Conservation (phyloP, 768 basidiomycete genomes). For the Hygrophoropsis aurantiaca region DNA sequence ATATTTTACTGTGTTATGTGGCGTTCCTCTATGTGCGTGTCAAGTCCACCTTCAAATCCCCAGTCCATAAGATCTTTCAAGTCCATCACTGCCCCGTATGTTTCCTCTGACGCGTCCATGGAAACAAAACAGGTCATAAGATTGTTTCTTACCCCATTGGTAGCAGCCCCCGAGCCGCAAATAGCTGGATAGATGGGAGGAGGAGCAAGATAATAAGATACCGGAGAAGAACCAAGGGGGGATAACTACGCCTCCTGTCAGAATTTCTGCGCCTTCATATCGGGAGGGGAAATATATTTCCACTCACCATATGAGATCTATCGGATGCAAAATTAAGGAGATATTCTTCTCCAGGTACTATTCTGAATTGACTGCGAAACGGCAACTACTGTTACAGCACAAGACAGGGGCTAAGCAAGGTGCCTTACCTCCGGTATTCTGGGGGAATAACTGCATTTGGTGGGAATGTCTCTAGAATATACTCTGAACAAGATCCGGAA, state of each 20-base stretch:
- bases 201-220: slow-evolving; percentile 36
- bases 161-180: slow-evolving; percentile 41
- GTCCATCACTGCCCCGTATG: slow-evolving; percentile 44
- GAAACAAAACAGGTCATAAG: slow-evolving; percentile 59
- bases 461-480: slow-evolving; percentile 46
- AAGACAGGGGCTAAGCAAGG: slow-evolving; percentile 1
- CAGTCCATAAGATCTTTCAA: slow-evolving; percentile 19
- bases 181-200: slow-evolving; percentile 54
- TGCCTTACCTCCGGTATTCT: slow-evolving; percentile 46
- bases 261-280: slow-evolving; percentile 6
- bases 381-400: slow-evolving; percentile 4
- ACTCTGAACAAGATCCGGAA: slow-evolving; percentile 36
- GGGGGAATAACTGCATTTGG: slow-evolving; percentile 24
- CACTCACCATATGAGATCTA: slow-evolving; percentile 70
- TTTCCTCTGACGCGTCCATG: slow-evolving; percentile 37
- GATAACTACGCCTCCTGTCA: slow-evolving; percentile 7
- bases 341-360: slow-evolving; percentile 51
- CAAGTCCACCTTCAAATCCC: slow-evolving; percentile 16
- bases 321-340: slow-evolving; percentile 70
- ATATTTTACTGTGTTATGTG: slow-evolving; percentile 4
- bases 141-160: slow-evolving; percentile 45
- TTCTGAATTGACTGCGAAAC: slow-evolving; percentile 55
- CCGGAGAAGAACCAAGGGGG: slow-evolving; percentile 7
- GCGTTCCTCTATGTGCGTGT: slow-evolving; percentile 1
- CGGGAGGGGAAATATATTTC: slow-evolving; percentile 8